Conservation (phyloP, 306 rosid species). For the Fragaria nilgerrensis region DNA sequence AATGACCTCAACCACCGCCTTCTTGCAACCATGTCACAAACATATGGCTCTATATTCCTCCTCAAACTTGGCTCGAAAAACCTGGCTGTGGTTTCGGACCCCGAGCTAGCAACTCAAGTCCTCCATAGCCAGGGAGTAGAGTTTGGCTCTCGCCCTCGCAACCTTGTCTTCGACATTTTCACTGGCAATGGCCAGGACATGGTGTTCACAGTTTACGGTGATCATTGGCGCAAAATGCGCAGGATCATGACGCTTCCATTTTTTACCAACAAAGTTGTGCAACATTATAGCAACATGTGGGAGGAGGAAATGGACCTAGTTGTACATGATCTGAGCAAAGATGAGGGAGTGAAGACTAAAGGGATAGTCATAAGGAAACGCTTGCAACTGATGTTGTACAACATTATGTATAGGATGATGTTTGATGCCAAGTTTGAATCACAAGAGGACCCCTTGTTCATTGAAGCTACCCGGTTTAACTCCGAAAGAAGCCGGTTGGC, state of each 20-base stretch:
- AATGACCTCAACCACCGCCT: constrained; percentile 75
- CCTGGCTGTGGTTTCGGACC: constrained; percentile 65
- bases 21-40: constrained; percentile 58
- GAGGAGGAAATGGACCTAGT: constrained; percentile 78
- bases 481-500: constrained; percentile 79
- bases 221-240: constrained; percentile 90
- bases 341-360: constrained; percentile 35
- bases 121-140: constrained; percentile 80
- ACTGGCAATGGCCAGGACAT: constrained; percentile 84
- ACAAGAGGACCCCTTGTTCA: constrained; percentile 73
- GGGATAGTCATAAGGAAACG: constrained; percentile 70
- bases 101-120: constrained; percentile 61
- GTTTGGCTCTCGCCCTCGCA: constrained; percentile 72
- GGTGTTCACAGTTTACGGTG: constrained; percentile 76
- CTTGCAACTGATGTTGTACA: constrained; percentile 68
- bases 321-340: constrained; percentile 44
- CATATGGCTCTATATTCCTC: constrained; percentile 55
- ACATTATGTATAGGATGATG: constrained; percentile 87
- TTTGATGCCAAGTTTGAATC: constrained; percentile 77
- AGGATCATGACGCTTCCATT: constrained; percentile 79
- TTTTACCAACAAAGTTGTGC: constrained; percentile 84
- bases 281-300: constrained; percentile 69
- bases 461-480: constrained; percentile 68
- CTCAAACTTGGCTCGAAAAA: constrained; percentile 77
- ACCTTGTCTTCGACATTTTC: constrained; percentile 74